These are phyloP conservation scores for Aurifilum marmelostoma DNA, from an alignment of 2,329 filamentous ascomycete species.

Conservation along the genomic window DNA sequence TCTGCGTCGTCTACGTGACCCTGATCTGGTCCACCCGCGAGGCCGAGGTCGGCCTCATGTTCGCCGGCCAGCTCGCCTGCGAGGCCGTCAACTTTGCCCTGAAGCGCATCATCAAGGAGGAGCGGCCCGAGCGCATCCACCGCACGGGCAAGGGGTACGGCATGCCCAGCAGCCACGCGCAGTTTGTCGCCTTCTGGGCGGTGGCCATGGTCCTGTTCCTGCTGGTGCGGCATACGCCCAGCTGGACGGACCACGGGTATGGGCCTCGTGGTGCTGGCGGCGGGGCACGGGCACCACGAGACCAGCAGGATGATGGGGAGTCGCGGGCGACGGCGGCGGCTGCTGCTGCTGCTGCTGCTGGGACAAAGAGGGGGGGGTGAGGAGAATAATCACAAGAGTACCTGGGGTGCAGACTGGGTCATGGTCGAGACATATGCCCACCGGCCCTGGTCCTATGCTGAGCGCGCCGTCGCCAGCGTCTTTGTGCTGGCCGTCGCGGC, in stretches of 20 bases:
- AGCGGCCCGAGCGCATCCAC: conserved; percentile 79
- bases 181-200: conserved; percentile 92
- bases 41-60: conserved; percentile 85
- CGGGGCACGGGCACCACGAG: conserved; percentile 11
- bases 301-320: conserved; percentile 18
- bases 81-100: conserved; percentile 88
- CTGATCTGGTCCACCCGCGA: conserved; percentile 91
- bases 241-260: conserved; percentile 33
- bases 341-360: too few species aligned
- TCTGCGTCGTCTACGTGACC: conserved; percentile 88
- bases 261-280: conserved; percentile 8
- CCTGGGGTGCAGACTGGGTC: conserved; percentile 28
- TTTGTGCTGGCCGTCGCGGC: conserved; percentile 64
- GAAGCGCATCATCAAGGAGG: conserved; percentile 90
- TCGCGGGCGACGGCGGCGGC: neutral
- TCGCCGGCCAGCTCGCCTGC: conserved; percentile 87
- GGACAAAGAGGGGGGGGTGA: neutral
- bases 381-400: neutral
- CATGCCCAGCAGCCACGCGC: conserved; percentile 93
- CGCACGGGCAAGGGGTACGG: conserved; percentile 88
- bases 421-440: conserved; percentile 43
- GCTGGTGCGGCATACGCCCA: conserved; percentile 74
- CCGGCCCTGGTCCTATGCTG: conserved; percentile 61
- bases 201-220: conserved; percentile 84
- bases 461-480: conserved; percentile 60